These are phyloP conservation scores for Anisodus tanguticus DNA, from an alignment of 257 asterid genomes.

Conservation along the genomic window DNA sequence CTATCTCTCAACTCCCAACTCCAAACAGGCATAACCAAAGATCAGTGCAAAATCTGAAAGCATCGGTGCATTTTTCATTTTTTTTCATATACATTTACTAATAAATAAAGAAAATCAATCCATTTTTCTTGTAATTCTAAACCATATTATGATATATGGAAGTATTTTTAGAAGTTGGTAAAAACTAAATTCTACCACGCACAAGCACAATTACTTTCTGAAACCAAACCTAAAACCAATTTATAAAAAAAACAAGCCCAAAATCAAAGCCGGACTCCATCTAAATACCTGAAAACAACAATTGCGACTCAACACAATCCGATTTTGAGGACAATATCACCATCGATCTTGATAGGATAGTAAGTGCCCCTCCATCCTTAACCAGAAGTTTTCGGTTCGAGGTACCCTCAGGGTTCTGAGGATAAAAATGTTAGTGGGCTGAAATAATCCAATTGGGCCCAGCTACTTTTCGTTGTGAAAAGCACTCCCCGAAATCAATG, in stretches of 20 bases:
- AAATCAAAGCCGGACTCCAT: not conserved
- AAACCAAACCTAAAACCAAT: not conserved
- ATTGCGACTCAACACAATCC: not conserved
- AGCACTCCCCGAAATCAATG: not conserved
- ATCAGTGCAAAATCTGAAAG: too few relatives aligned
- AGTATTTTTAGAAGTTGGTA: not conserved
- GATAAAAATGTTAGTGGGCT: constrained; percentile 8
- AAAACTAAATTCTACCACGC: not conserved
- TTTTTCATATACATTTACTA: too few relatives aligned
- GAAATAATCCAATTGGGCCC: not conserved
- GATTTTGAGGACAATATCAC: too few relatives aligned
- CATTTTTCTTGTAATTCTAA: not conserved
- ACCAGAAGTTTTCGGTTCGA: not conserved
- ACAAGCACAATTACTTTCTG: not conserved
- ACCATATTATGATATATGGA: not conserved
- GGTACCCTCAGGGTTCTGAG: not conserved
- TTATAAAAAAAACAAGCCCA: not conserved
- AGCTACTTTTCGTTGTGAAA: not conserved
- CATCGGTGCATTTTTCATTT: too few relatives aligned
- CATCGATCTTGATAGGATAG: too few relatives aligned
- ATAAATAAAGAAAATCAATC: not conserved
- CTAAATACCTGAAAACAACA: not conserved
- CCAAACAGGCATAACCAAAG: too few relatives aligned
- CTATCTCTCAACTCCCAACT: too few relatives aligned
- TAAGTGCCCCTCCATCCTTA: not conserved